Conservation (phyloP, 129 eudicot genomes). For the Flaveria bidentis region DNA sequence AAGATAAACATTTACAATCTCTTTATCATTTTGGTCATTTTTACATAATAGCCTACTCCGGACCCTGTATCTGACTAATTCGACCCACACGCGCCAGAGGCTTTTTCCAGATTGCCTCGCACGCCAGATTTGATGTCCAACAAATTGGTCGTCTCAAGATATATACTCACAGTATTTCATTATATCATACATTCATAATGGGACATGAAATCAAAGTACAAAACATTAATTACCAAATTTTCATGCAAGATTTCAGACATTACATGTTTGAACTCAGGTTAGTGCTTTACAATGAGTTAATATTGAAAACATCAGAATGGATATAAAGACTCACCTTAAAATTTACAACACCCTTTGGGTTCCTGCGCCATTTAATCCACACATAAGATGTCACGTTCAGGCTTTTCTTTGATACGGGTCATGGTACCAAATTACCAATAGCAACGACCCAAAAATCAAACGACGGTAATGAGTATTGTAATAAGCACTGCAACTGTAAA, state of each 20-base stretch:
- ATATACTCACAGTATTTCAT: background rate
- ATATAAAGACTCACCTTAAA: constrained; percentile 17
- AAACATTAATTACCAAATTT: background rate
- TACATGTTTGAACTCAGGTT: constrained; percentile 19
- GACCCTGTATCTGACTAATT: too few species aligned
- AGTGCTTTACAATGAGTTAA: constrained; percentile 19
- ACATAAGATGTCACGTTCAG: constrained; percentile 6
- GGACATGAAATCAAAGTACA: background rate
- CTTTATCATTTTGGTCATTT: too few species aligned
- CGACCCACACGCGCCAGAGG: too few species aligned
- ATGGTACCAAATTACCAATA: background rate
- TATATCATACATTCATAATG: background rate
- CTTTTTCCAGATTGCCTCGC: too few species aligned
- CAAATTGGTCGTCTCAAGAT: background rate
- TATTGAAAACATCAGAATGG: constrained; percentile 7
- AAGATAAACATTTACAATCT: too few species aligned
- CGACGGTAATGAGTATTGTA: constrained; percentile 33
- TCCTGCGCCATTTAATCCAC: background rate
- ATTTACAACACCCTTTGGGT: constrained; percentile 22
- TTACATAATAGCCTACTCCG: too few species aligned
- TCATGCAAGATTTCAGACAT: constrained; percentile 16
- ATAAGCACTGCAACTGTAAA: constrained; percentile 48
- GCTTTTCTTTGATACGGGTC: constrained; percentile 14
- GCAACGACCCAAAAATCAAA: constrained; percentile 28
- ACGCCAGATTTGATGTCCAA: background rate